phyloP scores from a whole-genome alignment of 129 eudicot genomes.

The Ambrosia trifida region DNA sequence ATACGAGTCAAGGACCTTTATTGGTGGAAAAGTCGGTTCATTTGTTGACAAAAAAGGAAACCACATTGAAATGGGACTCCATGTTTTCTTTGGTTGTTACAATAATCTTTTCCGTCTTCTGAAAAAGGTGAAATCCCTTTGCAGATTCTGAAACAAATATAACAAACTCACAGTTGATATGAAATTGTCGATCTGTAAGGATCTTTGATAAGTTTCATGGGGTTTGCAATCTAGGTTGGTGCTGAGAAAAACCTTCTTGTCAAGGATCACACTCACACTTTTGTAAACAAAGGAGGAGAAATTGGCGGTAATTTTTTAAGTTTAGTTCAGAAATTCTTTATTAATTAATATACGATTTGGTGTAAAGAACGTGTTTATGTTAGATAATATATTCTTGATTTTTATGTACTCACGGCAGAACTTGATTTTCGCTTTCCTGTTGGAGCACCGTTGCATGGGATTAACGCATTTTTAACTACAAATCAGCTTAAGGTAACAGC shows the following conservation, averaged over 20 bases:
- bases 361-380: conserved; percentile 13
- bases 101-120: conserved; percentile 91
- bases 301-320: conserved; percentile 68
- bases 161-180: neutral
- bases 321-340: conserved; percentile 14
- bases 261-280: conserved; percentile 98
- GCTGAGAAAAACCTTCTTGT: conserved; percentile 93
- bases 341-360: neutral
- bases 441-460: conserved; percentile 99
- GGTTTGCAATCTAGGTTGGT: conserved; percentile 64
- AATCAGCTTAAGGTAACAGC: conserved; percentile 87
- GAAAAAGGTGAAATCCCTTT: conserved; percentile 66
- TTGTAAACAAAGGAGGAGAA: conserved; percentile 92
- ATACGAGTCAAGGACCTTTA: conserved; percentile 86
- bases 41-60: conserved; percentile 90
- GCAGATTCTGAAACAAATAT: conserved; percentile 15
- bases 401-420: conserved; percentile 48
- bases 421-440: conserved; percentile 94
- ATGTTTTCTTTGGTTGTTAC: conserved; percentile 98
- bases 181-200: conserved; percentile 1
- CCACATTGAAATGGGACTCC: conserved; percentile 98
- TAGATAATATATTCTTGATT: neutral
- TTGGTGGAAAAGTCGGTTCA: conserved; percentile 99
- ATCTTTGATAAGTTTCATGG: conserved; percentile 11
- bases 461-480: conserved; percentile 79